These are phyloP conservation scores for Zygoascus hellenicus DNA, from an alignment of 1,139 yeast genomes.

Conservation along the genomic window DNA sequence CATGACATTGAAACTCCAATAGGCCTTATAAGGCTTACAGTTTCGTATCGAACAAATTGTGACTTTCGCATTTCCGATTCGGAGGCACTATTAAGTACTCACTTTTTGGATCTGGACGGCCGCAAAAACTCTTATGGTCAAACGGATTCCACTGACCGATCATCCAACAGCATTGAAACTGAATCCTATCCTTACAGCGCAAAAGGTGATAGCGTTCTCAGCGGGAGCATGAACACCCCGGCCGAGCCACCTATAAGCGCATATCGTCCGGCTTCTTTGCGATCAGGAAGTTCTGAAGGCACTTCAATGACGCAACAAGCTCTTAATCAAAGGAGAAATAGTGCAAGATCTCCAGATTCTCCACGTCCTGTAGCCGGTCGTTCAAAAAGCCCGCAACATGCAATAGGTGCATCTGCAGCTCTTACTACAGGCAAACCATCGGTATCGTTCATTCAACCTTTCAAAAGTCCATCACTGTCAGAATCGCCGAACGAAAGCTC, in stretches of 20 bases:
- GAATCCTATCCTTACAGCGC: neutral
- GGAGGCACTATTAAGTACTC: constrained; percentile 57
- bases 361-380: constrained; percentile 3
- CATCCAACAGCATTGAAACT: neutral
- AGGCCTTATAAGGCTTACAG: constrained; percentile 69
- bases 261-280: constrained; percentile 6
- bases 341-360: constrained; percentile 5
- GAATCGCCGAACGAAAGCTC: constrained; percentile 29
- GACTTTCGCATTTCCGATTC: constrained; percentile 63
- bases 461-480: constrained; percentile 35
- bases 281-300: constrained; percentile 7
- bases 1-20: constrained; percentile 66
- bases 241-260: constrained; percentile 5
- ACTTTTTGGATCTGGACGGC: constrained; percentile 46
- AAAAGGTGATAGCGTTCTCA: neutral
- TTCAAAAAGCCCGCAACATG: constrained; percentile 3
- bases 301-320: neutral
- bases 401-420: constrained; percentile 8
- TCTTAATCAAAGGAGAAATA: neutral
- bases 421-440: constrained; percentile 15
- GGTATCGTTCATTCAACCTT: constrained; percentile 32
- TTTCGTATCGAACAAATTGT: constrained; percentile 69
- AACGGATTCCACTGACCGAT: neutral
- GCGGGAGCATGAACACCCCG: neutral
- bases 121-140: neutral